Evolutionary conservation across 345 rosid genomes (phyloP).

Genomic region (Populus deltoides): DNA sequence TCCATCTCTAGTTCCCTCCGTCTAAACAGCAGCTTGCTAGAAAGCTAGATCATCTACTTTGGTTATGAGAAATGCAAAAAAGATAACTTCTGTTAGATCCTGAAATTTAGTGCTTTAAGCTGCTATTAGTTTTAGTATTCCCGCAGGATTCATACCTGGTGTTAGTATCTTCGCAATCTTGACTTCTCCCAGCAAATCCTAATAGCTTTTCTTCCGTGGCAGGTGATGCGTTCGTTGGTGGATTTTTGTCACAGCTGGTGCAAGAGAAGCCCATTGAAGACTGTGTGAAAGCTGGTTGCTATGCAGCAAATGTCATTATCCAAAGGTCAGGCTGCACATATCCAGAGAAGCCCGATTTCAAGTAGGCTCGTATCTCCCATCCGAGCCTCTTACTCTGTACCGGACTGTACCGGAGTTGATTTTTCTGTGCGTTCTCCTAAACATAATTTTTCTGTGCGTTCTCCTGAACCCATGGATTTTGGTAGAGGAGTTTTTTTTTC

Average conservation of each 20-base stretch:
- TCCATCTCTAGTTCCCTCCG: neutral
- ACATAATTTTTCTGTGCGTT: neutral
- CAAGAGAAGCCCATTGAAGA: slow-evolving; percentile 69
- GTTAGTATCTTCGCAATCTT: neutral
- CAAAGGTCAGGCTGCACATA: slow-evolving; percentile 96
- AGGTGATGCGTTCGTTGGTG: slow-evolving; percentile 93
- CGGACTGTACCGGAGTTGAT: neutral
- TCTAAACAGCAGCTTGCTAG: neutral
- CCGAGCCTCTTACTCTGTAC: neutral
- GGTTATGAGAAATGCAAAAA: neutral
- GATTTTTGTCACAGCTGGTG: slow-evolving; percentile 80
- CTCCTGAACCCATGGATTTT: slow-evolving; percentile 17
- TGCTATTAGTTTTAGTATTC: neutral
- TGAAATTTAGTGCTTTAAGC: neutral
- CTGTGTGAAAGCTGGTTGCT: slow-evolving; percentile 77
- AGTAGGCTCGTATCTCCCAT: slow-evolving; percentile 6
- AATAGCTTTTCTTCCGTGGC: neutral
- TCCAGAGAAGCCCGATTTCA: slow-evolving; percentile 58
- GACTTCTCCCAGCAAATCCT: neutral
- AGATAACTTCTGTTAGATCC: neutral
- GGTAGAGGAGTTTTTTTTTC: slow-evolving; percentile 6
- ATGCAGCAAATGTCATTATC: slow-evolving; percentile 79
- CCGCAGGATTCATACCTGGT: neutral
- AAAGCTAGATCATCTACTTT: neutral
- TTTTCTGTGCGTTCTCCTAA: neutral